Base-by-base conservation (phyloP, 257 asterid genomes). In the Solanum gracilifrons region DNA sequence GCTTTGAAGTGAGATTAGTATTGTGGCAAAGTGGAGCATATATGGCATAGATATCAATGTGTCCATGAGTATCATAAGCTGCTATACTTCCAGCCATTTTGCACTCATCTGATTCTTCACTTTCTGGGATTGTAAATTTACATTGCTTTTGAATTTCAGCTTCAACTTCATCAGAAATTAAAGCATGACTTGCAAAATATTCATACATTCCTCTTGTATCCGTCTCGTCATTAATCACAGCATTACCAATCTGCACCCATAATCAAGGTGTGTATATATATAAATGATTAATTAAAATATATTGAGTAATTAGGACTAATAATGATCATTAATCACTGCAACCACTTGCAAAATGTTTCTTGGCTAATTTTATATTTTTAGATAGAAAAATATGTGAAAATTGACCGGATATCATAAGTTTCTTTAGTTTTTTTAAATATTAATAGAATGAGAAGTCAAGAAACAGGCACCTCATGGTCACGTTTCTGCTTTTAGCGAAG, bases 121-220 rank as follows among this genome's bases (percentile, higher is more conserved):
- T 64, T 11, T 69, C 48, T 9, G 94, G 82, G 79, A 93, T 31
- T 15, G 94, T 87, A 84, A 94, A 93, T 79, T 93, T 92, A 32
- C 98, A 96, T 37, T 89, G 66, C 31, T 91, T 88, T 75, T 82
- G 31, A 6, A 96, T 83, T 64, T 64, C 79, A 48, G 69, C 31
- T 1, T 79, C 83, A 10, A 87, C 82, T 87, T 92, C 94, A 51
- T 89, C 94, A 0, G 99, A 92, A 20, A 96, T 90, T 25, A 96
- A 48, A 27, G 99, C 98, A 62, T 96, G 99, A 21, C 90, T 90
- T 46, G 89, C 94, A 15, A 93, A 93, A 82, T 90, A 95, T 36
- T 94, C 94, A 33, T 92, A 95, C 96, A 94, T 93, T 6, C 99
- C 99, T 87, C 75, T 83, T 5, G 48, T 32, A 72, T 96, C 98